Evolutionary conservation across 2,329 filamentous ascomycete species (phyloP), one percentile per base, ranked within the genome.

Genomic region (Neonectria punicea): DNA sequence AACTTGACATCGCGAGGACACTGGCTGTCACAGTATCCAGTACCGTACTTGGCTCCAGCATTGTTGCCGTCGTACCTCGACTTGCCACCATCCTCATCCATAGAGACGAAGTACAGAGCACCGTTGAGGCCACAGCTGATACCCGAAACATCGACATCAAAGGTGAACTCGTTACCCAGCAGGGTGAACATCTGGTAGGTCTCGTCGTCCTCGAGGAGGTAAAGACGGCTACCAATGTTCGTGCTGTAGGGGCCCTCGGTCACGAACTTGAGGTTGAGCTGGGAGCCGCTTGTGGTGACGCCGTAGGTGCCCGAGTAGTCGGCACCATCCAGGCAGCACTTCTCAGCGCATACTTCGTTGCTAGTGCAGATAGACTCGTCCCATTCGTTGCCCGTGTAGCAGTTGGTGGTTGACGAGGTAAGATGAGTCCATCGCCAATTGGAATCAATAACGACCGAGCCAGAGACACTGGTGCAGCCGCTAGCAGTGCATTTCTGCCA

Each of bases 61-160:
- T 82, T 81, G 79, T 85, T 89, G 75, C 77, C 79, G 2, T 79
- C 63, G 77, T 84, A 86, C 76, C 83, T 84, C 75, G 77, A 72
- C 69, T 81, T 74, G 53, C 87, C 87, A 69, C 87, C 87, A 68
- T 89, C 86, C 18, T 80, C 78, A 43, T 88, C 86, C 88, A 90
- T 90, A 74, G 84, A 82, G 50, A 87, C 84, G 60, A 89, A 87
- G 81, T 93, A 92, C 51, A 93, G 80, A 50, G 90, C 90, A 59
- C 90, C 90, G 78, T 93, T 93, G 64, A 93, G 80, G 65, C 91
- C 91, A 73, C 91, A 93, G 65, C 87, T 86, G 20, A 92, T 81
- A 71, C 86, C 85, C 44, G 89, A 91, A 49, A 91, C 87, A 75
- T 93, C 90, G 28, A 92, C 90, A 60, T 92, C 90, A 67, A 93